These are phyloP conservation scores for Scalesia atractyloides DNA, from an alignment of 129 eudicot genomes.

Conservation along the genomic window DNA sequence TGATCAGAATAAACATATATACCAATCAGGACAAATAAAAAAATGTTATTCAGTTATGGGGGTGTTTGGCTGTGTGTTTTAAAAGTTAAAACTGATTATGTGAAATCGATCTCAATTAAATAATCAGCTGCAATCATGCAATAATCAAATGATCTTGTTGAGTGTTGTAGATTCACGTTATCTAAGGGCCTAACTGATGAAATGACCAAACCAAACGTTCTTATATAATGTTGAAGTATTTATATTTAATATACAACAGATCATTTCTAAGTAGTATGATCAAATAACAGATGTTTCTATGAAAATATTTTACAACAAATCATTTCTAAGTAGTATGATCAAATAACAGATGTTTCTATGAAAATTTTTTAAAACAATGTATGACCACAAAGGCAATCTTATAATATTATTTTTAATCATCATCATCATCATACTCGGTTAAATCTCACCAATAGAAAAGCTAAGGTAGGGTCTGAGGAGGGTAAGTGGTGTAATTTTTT, in stretches of 20 bases:
- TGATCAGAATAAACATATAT: not conserved
- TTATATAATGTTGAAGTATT: not conserved
- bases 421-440: no score
- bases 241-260: no score
- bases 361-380: no score
- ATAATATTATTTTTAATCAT: not conserved
- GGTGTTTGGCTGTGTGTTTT: not conserved
- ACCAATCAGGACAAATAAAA: not conserved
- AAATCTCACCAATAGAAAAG: no score
- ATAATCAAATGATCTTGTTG: conserved; percentile 6
- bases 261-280: no score
- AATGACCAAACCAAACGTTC: not conserved
- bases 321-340: no score
- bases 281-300: no score
- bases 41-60: not conserved
- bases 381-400: not conserved
- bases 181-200: not conserved
- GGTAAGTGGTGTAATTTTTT: not conserved
- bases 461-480: no score
- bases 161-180: not conserved
- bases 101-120: not conserved
- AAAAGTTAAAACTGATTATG: not conserved
- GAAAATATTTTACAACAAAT: no score
- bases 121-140: not conserved
- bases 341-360: no score